Base-by-base conservation (phyloP, 2,329 filamentous ascomycete species). In the Sporothrix pallida region DNA sequence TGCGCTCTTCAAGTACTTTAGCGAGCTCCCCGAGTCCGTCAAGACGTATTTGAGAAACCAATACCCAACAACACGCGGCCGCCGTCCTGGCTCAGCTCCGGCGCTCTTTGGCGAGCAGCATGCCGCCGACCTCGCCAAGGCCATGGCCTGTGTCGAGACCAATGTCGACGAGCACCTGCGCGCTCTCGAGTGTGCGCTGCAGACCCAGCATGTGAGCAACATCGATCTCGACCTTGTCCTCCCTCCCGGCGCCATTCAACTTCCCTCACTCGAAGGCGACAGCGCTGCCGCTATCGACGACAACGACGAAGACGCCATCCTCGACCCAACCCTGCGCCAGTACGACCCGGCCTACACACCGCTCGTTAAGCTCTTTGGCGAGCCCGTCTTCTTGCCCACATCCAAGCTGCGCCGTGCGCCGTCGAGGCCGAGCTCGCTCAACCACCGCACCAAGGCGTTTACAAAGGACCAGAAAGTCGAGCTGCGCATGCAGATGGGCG, bases 1-100 rank as follows among this genome's bases (percentile, higher is more conserved):
- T 82, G 94, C 93, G 73, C 86, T 99, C 77, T 92, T 92, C 85
- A 98, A 97, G 81, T 99, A 98, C 86, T 98, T 98, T 80, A 88
- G 89, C 75, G 95, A 98, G 83, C 86, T 99, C 71, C 90, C 95
- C 26, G 88, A 92, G 72, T 85, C 88, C 52, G 91, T 94, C 80
- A 97, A 94, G 85, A 86, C 86, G 78, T 87, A 90, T 75, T 87
- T 97, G 81, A 89, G 86, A 77, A 86, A 86, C 77, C 82, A 85
- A 52, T 89, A 88, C 77, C 86, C 87, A 52, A 81, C 83, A 71
- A 85, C 86, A 15, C 82, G 86, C 78, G 86, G 85, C 26, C 86
- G 88, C 73, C 85, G 88, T 70, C 89, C 91, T 5, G 88, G 89
- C 56, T 91, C 90, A 58, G 87, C 88, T 0, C 89, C 92, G 23